Evolutionary conservation across 2,329 filamentous ascomycete species (phyloP).

Genomic region (Diaporthe sp.): DNA sequence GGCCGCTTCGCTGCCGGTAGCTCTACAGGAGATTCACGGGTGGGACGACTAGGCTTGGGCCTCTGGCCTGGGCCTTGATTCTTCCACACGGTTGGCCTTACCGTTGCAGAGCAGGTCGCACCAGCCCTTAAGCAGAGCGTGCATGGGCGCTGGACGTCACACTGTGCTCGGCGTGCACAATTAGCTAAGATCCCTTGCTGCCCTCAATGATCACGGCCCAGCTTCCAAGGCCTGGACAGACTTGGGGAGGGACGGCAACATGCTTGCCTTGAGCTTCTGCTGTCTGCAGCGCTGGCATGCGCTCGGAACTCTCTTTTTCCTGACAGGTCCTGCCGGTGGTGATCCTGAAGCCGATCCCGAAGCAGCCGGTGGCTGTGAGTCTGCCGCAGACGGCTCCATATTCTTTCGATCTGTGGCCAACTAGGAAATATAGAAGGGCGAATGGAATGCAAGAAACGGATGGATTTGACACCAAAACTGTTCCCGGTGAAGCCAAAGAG

Average conservation of each 20-base stretch:
- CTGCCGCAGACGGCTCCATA: neutral
- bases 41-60: neutral
- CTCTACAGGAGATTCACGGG: neutral
- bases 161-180: neutral
- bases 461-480: neutral
- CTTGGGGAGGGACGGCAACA: fast-evolving
- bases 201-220: too few species aligned
- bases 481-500: too few species aligned
- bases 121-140: neutral
- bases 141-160: constrained; percentile 7
- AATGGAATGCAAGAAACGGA: too few species aligned
- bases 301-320: neutral
- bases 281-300: constrained; percentile 5
- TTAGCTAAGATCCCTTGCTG: neutral
- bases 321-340: neutral
- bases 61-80: neutral
- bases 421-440: too few species aligned
- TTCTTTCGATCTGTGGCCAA: neutral
- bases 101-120: neutral
- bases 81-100: constrained; percentile 6
- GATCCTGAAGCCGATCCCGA: neutral
- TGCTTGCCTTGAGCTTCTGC: constrained; percentile 11
- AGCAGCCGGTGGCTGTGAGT: constrained; percentile 8
- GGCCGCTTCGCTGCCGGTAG: neutral
- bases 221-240: neutral